Base-by-base conservation (phyloP, 192 early-diverging fungal species). In the Chytriomyces confervae region DNA sequence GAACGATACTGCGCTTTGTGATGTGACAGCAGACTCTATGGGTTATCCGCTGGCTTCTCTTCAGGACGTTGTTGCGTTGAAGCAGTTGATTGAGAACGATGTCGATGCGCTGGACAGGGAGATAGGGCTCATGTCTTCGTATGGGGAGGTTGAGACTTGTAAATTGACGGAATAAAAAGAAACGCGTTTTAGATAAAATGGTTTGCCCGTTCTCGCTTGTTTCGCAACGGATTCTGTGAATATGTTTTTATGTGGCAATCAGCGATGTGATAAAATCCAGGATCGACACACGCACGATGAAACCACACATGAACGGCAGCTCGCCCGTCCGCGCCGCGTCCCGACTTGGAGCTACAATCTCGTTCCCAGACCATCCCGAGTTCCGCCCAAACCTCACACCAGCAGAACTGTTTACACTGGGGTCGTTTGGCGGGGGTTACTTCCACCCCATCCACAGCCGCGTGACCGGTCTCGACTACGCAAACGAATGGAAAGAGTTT, bases 101-200 rank as follows among this genome's bases (percentile, higher is more conserved):
- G 78, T 79, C 5, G 72, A 79, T n/a, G 78, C 78, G 7, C 47
- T 79, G 62, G 78, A 79, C 27, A 27, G 72, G 24, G 78, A 79
- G 36, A 79, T 79, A 45, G 66, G 36, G 13, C n/a, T 63, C 36
- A 29, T 79, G 65, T 69, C 74, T 36, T 36, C 36, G 36, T 36
- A 36, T 36, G 3, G 36, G 36, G 36, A 36, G 36, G 36, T 36
- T 36, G 36, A 36, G 36, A 36, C 36, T 36, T 36, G 36, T 36
- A 36, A 36, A 36, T 36, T 36, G 36, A 36, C 36, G 36, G 36
- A 36, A 36, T 36, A 36, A 36, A 36, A 36, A 36, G 36, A 36
- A 4, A 36, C 36, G 36, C 36, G 36, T 36, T 36, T 36, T 36
- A 36, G 36, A 36, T 36, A 36, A 27, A 36, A 0, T 36, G 36